Conservation (phyloP, 768 basidiomycete species). For the Lanmaoa rubissima region DNA sequence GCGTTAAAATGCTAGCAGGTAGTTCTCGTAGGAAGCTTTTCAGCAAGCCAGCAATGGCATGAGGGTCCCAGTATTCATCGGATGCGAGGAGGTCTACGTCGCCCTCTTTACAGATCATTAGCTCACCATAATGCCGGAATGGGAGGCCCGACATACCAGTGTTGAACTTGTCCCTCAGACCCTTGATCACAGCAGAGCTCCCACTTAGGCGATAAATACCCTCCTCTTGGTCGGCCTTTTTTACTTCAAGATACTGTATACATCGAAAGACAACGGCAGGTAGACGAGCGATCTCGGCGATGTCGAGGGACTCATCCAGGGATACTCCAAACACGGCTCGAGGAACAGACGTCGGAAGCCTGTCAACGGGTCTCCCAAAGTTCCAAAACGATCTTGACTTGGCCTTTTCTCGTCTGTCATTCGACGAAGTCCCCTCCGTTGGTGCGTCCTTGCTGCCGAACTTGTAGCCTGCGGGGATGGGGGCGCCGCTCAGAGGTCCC, state of each 20-base stretch:
- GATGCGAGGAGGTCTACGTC: slow-evolving; percentile 86
- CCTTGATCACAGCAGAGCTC: slow-evolving; percentile 93
- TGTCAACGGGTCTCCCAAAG: slow-evolving; percentile 68
- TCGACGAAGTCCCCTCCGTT: slow-evolving; percentile 40
- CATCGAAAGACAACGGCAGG: slow-evolving; percentile 95
- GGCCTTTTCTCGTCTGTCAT: slow-evolving; percentile 84
- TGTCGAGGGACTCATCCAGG: slow-evolving; percentile 82
- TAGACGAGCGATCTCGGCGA: slow-evolving; percentile 85
- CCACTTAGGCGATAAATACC: slow-evolving; percentile 96
- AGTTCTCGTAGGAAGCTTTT: slow-evolving; percentile 93
- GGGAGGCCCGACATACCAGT: slow-evolving; percentile 49
- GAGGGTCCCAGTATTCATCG: slow-evolving; percentile 96
- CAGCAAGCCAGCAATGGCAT: slow-evolving; percentile 93
- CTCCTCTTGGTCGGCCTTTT: slow-evolving; percentile 94
- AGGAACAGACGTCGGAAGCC: slow-evolving; percentile 41
- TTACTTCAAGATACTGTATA: slow-evolving; percentile 92
- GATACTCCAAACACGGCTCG: slow-evolving; percentile 88
- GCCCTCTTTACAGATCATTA: slow-evolving; percentile 62
- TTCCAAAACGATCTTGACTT: slow-evolving; percentile 94
- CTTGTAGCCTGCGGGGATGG: slow-evolving; percentile 86
- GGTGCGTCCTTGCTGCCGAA: slow-evolving; percentile 77
- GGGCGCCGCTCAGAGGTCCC: slow-evolving; percentile 79
- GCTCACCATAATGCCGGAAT: slow-evolving; percentile 3
- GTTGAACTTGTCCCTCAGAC: slow-evolving; percentile 91
- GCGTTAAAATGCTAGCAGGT: slow-evolving; percentile 88